Conservation (phyloP, 1,284 basidiomycete genomes). For the Sanghuangporus baumii region DNA sequence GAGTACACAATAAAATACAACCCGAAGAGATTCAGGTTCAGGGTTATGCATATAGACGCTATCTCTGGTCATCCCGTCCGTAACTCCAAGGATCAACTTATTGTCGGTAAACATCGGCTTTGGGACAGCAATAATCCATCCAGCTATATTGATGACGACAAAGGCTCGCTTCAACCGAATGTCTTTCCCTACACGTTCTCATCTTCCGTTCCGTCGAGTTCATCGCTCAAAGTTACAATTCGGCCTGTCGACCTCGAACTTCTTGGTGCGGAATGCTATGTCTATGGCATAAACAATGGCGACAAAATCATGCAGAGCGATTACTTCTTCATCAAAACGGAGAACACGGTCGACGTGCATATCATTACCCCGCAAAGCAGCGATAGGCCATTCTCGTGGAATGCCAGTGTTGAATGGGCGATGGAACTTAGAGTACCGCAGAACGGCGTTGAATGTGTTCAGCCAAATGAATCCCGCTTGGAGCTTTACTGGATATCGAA, state of each 20-base stretch:
- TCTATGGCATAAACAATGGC: not conserved
- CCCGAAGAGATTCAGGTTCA: not conserved
- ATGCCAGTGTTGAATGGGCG: not conserved
- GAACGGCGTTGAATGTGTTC: not conserved
- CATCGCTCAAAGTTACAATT: not conserved
- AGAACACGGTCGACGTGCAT: not conserved
- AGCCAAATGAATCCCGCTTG: not conserved
- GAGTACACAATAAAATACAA: not conserved
- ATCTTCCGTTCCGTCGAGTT: no score
- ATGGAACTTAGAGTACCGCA: not conserved
- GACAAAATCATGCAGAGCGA: not conserved
- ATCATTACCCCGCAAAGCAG: not conserved
- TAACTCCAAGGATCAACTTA: not conserved
- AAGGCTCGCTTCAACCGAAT: not conserved
- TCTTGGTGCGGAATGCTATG: not conserved
- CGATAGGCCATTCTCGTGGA: not conserved
- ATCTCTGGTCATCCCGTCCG: not conserved
- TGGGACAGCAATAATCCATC: not conserved
- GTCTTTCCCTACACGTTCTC: not conserved
- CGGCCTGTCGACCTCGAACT: not conserved
- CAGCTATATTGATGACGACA: not conserved
- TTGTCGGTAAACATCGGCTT: not conserved
- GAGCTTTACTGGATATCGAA: not conserved
- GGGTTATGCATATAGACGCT: not conserved
- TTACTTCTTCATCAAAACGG: not conserved